Evolutionary conservation across 225 moss, liverwort and hornwort species (phyloP).

Genomic region (Pseudoscleropodium purum): DNA sequence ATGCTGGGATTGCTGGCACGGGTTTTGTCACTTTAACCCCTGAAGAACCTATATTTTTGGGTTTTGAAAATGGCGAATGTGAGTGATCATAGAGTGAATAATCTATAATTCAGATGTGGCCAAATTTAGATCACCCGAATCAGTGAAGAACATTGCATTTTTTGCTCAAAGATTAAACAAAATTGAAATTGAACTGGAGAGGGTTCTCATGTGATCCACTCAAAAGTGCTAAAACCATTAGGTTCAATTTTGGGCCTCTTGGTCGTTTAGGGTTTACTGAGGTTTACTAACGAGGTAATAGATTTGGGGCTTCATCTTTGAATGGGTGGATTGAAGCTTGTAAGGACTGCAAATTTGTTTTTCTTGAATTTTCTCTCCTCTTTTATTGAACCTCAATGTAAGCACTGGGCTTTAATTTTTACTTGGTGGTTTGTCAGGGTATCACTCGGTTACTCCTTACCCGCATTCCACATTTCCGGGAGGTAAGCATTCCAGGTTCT

Average conservation of each 20-base stretch:
- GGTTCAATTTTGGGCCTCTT: background rate
- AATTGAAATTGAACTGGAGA: background rate
- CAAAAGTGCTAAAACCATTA: no score
- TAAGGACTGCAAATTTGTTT: background rate
- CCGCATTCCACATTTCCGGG: constrained; percentile 80
- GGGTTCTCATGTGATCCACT: background rate
- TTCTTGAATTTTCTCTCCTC: background rate
- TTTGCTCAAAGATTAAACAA: background rate
- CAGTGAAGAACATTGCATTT: no score
- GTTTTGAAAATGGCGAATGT: background rate
- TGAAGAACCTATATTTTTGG: no score
- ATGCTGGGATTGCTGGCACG: background rate
- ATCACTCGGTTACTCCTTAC: constrained; percentile 62
- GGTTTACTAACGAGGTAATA: background rate
- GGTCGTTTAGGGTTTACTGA: background rate
- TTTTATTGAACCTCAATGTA: background rate
- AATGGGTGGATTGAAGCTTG: background rate
- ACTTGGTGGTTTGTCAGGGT: constrained; percentile 28
- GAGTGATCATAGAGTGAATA: background rate
- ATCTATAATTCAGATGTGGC: background rate
- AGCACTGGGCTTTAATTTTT: background rate
- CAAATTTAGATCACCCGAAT: background rate
- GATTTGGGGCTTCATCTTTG: background rate
- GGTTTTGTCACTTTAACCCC: background rate
- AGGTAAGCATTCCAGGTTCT: constrained; percentile 15